phyloP scores from a whole-genome alignment of 768 basidiomycete species.

The Psilocybe azurescens region DNA sequence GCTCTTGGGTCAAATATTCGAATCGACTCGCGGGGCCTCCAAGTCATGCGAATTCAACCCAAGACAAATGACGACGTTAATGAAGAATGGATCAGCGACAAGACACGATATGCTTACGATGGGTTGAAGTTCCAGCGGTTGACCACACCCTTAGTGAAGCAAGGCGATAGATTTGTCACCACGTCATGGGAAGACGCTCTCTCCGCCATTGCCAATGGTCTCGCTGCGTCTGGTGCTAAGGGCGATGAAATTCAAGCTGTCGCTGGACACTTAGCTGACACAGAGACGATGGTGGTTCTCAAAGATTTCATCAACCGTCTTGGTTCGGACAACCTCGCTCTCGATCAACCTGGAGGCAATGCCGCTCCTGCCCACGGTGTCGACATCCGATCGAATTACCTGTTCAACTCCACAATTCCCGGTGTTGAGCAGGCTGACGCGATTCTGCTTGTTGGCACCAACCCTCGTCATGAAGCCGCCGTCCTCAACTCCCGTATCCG shows the following conservation, averaged over 20 bases:
- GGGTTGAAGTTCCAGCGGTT: constrained; percentile 95
- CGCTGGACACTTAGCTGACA: constrained; percentile 92
- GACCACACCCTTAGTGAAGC: constrained; percentile 88
- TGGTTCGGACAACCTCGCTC: constrained; percentile 91
- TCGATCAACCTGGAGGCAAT: constrained; percentile 76
- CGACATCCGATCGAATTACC: constrained; percentile 94
- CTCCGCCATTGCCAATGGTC: constrained; percentile 75
- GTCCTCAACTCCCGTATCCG: constrained; percentile 97
- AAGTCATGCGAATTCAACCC: constrained; percentile 98
- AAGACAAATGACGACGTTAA: constrained; percentile 97
- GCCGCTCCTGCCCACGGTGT: constrained; percentile 78
- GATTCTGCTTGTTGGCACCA: constrained; percentile 93
- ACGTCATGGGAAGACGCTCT: constrained; percentile 94
- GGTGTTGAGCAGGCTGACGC: constrained; percentile 91
- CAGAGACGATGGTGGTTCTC: constrained; percentile 90
- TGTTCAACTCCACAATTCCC: constrained; percentile 93
- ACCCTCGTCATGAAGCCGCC: constrained; percentile 96
- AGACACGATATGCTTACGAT: constrained; percentile 96
- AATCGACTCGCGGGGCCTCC: constrained; percentile 91
- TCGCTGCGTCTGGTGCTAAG: constrained; percentile 78
- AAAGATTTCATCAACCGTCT: constrained; percentile 93
- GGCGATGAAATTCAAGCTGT: constrained; percentile 95
- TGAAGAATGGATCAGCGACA: constrained; percentile 99
- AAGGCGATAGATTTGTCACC: constrained; percentile 91
- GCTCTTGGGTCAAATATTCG: constrained; percentile 97